Base-by-base conservation (phyloP, 2,329 filamentous ascomycete genomes). In the Dendryphion nanum region DNA sequence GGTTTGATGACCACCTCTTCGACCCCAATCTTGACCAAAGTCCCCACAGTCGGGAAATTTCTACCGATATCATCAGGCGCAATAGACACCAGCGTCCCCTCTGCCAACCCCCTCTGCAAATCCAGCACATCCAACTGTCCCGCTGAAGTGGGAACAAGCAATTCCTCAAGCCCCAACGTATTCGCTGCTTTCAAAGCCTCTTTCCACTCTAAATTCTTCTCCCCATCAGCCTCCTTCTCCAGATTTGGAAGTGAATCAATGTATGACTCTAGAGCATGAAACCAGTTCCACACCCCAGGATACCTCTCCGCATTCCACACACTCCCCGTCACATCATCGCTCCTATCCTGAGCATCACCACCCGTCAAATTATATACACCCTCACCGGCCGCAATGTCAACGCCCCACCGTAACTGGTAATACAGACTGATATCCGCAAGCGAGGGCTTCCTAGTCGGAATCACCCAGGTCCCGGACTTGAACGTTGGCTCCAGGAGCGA, bases 1-100 rank as follows among this genome's bases (percentile, higher is more conserved):
- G 67, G 67, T 47, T 54, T 52, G 33, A 70, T 57, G 0, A 69
- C 61, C 2, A 69, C 55, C 40, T 70, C 67, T 33, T 71, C 67
- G 2, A 67, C 63, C 4, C 67, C 64, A 21, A 65, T 41, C n/a
- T 51, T 52, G 0, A 69, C 45, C 38, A 70, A 33, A 4, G 34
- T 57, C 0, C 67, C 67, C 12, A 64, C 34, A 1, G 64, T 68
- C 4, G 66, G 66, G 51, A 67, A 55, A 30, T 50, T 58, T 28
- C 58, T 54, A 0, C 68, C 67, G 15, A 64, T 70, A 47, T 71
- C 67, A 51, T 69, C 66, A 1, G 68, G 68, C 17, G 51, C 57
- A 1, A 71, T 51, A 18, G 48, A 57, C 1, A 69, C 63, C 17
- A 48, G 6, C 2, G 38, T 53, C 0, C 66, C 67, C 13, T 49